Percentiles rank a stretch among this genome's conserved stretches.
Conservation (phyloP, 805 yeast genomes). For the Pachysolen tannophilus region DNA sequence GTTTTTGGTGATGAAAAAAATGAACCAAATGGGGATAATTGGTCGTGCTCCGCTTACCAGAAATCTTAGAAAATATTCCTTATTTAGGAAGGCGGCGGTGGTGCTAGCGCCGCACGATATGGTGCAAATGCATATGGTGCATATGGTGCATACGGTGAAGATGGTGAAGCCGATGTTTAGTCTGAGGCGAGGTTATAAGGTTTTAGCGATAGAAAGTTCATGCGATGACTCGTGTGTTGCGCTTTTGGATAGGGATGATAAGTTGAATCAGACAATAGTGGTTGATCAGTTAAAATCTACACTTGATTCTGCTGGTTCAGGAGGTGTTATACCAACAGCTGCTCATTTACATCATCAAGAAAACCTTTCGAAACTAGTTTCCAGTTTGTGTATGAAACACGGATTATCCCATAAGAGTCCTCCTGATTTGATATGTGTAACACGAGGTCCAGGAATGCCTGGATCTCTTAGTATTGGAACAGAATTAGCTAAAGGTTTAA, state of each 20-base stretch:
- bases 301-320: constrained; percentile 53
- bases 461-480: constrained; percentile 81
- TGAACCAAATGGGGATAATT: too few relatives aligned
- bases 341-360: constrained; percentile 77
- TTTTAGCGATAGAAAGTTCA: constrained; percentile 83
- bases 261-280: constrained; percentile 33
- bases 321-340: constrained; percentile 84
- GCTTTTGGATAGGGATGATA: constrained; percentile 42
- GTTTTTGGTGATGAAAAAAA: too few relatives aligned
- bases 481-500: constrained; percentile 78
- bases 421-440: constrained; percentile 79
- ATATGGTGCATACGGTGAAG: not conserved
- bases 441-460: constrained; percentile 95
- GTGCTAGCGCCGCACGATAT: too few relatives aligned
- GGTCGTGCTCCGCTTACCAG: too few relatives aligned
- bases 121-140: too few relatives aligned
- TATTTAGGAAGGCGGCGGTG: too few relatives aligned
- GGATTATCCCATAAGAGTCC: constrained; percentile 18
- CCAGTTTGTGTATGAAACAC: constrained; percentile 31
- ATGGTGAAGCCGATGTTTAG: too few relatives aligned
- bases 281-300: constrained; percentile 59
- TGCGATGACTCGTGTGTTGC: constrained; percentile 96
- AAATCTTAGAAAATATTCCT: too few relatives aligned
- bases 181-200: constrained; percentile 40
- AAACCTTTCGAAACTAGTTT: constrained; percentile 43